Evolutionary conservation across 306 rosid genomes (phyloP), one percentile per base, ranked within the genome.

Genomic region (Hippophae tibetana): DNA sequence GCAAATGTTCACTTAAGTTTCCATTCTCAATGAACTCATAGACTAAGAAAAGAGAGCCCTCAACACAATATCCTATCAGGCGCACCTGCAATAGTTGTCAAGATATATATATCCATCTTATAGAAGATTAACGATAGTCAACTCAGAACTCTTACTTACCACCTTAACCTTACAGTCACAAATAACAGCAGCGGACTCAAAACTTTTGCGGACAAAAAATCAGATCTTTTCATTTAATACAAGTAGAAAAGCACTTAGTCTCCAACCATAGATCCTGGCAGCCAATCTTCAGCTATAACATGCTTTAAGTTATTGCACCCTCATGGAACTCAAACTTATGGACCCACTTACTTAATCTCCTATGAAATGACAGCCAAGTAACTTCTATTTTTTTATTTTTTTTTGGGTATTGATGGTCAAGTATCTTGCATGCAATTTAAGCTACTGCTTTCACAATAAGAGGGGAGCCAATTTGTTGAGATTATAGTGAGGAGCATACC

Each of bases 21-120:
- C 95, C 97, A 72, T 86, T 89, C 67, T 89, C 97, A 61, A 89
- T 84, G 80, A 6, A 92, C 75, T 92, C 99, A 60, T 92, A 92
- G 56, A 92, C 96, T 40, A 89, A 77, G 75, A 92, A 92, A 58
- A 92, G 95, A 66, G 93, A 92, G 48, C 81, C 79, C 76, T 86
- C 96, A 7, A 84, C 81, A 63, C 99, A 88, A 55, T 88, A 92
- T 51, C 99, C 99, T 40, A 92, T 92, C 81, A 92, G 76, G 58
- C 96, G 93, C 83, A 92, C 99, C 99, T 88, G 72, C 67, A 74
- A 54, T 58, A 60, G 27, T 52, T 23, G 38, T 58, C 61, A 9
- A 49, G 61, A 12, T 26, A 12, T 9, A 9, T 12, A 42, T 50
- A 27, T 26, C 14, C 50, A 58, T 5, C 6, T 38, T 43, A 13